Conservation (phyloP, 257 asterid species). For the Mentha longifolia region DNA sequence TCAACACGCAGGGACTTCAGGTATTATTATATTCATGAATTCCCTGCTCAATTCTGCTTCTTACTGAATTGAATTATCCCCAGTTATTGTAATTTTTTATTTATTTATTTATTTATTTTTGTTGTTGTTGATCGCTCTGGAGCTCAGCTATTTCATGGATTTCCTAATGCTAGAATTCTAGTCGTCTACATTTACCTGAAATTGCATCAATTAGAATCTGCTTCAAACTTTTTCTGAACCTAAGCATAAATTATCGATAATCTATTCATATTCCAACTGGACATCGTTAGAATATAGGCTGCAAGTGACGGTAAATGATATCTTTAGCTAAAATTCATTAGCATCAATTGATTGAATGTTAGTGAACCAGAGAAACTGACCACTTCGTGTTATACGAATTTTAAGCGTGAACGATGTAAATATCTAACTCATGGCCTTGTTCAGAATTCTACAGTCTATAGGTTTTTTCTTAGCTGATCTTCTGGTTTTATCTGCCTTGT, state of each 20-base stretch:
- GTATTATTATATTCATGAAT: constrained; percentile 35
- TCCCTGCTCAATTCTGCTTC: constrained; percentile 13
- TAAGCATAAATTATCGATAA: not conserved
- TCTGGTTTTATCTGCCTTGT: constrained; percentile 24
- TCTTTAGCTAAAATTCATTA: not conserved
- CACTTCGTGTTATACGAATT: not conserved
- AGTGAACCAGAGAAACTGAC: no score
- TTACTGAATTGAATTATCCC: not conserved
- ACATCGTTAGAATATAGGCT: not conserved
- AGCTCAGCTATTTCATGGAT: not conserved
- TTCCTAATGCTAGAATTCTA: not conserved
- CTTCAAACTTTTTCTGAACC: no score
- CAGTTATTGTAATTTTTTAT: not conserved
- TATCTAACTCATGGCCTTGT: no score
- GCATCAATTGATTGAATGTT: not conserved
- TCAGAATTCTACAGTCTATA: no score
- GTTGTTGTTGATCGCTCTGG: not conserved
- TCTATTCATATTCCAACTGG: not conserved
- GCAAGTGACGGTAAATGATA: not conserved
- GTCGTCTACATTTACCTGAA: not conserved
- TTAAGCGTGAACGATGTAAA: no score
- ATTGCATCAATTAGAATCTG: not conserved
- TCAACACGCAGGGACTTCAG: constrained; percentile 78
- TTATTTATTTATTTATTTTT: no score
- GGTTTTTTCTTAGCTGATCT: not conserved